Base-by-base conservation (phyloP, 2,329 filamentous ascomycete species). In the Hypoxylon sp. region DNA sequence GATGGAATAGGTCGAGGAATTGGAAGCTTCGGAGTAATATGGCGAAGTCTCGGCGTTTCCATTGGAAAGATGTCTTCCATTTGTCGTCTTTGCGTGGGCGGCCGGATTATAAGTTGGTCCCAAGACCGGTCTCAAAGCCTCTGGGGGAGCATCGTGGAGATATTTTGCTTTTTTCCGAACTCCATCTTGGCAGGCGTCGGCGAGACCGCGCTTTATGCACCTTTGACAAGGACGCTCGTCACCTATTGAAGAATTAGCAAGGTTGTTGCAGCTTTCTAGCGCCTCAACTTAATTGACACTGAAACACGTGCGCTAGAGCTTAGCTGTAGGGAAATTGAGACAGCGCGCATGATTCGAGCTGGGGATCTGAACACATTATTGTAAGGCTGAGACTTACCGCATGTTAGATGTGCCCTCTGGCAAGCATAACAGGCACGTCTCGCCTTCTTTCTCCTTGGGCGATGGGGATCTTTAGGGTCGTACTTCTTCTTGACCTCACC, bases 161-260 rank as follows among this genome's bases (percentile, higher is more conserved):
- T 99, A 99, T 72, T 99, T 99, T 42, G 94, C 94, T 80, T 97
- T 99, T 74, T 99, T 99, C 58, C 94, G 88, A 41, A 97, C 91
- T 44, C 94, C 94, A 69, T 99, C 94, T 71, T 96, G 91, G 68
- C 94, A 99, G 55, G 85, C 85, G 69, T 96, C 91, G 65, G 91
- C 89, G 15, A 97, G 82, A 34, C 91, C 90, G 64, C 94, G 88
- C 73, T 97, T 97, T 63, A 97, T 91, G 71, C 94, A 99, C 66
- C 94, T 82, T 67, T 91, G 85, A 70, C 94, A 99, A 43, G 94
- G 94, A 63, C 94, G 83, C 72, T 99, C 93, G 70, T 99, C 94
- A 66, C 93, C 94, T 97, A 67, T 41, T 40, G 17, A 44, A 60
- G 55, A 30, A 48, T 60, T 55, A 62, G 54, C 16, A 48, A 27